Percentiles rank a stretch among this genome's conserved stretches.
phyloP scores from a whole-genome alignment of 257 asterid genomes.

The Solanum rostratum region DNA sequence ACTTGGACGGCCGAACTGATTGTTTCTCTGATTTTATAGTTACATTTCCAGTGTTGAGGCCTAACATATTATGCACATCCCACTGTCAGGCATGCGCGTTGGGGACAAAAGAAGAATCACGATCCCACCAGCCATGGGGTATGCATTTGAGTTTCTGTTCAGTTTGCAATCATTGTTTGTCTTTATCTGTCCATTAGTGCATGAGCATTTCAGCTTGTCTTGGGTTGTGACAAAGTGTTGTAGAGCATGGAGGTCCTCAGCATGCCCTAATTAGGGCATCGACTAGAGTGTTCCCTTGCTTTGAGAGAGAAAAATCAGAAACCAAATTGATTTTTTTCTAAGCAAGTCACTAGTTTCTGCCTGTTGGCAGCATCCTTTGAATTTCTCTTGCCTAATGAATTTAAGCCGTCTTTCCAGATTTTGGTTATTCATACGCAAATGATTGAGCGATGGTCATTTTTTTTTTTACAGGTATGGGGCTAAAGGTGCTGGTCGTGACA shows the following conservation, averaged over 20 bases:
- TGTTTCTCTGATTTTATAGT: background rate
- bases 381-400: background rate
- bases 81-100: constrained; percentile 71
- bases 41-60: background rate
- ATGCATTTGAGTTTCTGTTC: constrained; percentile 9
- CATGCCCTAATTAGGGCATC: background rate
- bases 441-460: background rate
- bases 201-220: background rate
- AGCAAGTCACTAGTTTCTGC: background rate
- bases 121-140: constrained; percentile 99
- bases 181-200: background rate
- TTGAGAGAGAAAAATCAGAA: background rate
- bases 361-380: background rate
- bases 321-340: background rate
- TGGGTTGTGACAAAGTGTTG: background rate
- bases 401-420: background rate
- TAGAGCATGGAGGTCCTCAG: background rate
- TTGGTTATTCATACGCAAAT: background rate
- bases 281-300: background rate
- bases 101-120: constrained; percentile 93
- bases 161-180: background rate
- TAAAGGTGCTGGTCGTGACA: constrained; percentile 43
- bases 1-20: background rate
- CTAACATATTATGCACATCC: background rate
- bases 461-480: constrained; percentile 51